Evolutionary conservation across 2,329 filamentous ascomycete genomes (phyloP), one percentile per base, ranked within the genome.

Genomic region (Dothideomycetidae sp.): DNA sequence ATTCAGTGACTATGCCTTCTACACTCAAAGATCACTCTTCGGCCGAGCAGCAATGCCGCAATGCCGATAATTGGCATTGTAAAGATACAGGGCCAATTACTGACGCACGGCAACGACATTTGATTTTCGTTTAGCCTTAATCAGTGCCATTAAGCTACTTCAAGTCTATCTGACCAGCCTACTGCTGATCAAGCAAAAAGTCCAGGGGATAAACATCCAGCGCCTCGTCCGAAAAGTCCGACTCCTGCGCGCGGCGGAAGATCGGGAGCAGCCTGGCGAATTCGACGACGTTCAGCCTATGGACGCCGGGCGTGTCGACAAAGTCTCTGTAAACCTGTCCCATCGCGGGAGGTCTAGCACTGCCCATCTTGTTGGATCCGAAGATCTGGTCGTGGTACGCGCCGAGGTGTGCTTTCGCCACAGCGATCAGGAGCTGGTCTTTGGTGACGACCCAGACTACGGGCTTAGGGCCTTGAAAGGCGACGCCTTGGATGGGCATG

Each of bases 401-500:
- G 3, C 5, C 13, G 4, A 21, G 18, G 16, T 35, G 33, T 21
- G 23, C 18, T 13, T 15, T n/a, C 5, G 15, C 33, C 10, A 21
- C 33, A 10, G 18, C n/a, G 17, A 28, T 14, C 15, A 35, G 10
- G 10, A 35, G 28, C 15, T 26, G 10, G 5, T n/a, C 9, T 3
- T 15, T 3, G 12, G 9, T 9, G n/a, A 9, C 23, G 7, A 21
- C 13, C 3, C 14, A 12, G 3, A 5, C 10, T 12, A 9, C 19
- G 3, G 33, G 14, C 5, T n/a, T n/a, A 4, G 18, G 11, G 5
- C 33, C 33, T 10, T 10, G 15, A 21, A 35, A 35, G 10, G 18
- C 7, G 5, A 12, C 9, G 5, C 33, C 33, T n/a, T 35, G 16
- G 19, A 35, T 26, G 11, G 33, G 56, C 17, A 57, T 59, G 10